Evolutionary conservation across 1,284 basidiomycete species (phyloP), one percentile per base, ranked within the genome.

Genomic region (Rhodotorula sp.): DNA sequence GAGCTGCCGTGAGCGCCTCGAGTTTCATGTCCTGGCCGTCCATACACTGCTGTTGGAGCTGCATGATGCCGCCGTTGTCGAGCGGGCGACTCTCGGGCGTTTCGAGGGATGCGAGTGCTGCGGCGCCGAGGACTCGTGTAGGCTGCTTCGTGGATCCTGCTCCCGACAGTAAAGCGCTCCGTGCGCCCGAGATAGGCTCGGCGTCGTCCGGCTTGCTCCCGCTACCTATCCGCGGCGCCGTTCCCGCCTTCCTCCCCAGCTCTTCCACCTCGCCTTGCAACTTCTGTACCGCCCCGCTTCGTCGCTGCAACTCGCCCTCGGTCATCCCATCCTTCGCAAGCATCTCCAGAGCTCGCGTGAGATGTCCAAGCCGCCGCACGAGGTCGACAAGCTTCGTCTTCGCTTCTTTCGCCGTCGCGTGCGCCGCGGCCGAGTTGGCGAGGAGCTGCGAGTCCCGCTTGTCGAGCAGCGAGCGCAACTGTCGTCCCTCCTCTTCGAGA

Each of bases 41-140:
- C 79, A 98, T 89, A 80, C 91, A 87, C 30, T 83, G 82, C 74
- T 89, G 84, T 79, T 98, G 94, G 64, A 94, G 82, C 73, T 88
- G 86, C 30, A 94, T 78, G 40, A 98, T 79, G 5, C 91, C 91
- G 24, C 85, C 83, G 76, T 94, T 87, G 78, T 95, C 93, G 77
- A 97, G 82, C 2, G 92, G 90, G 9, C 94, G 85, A 3, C 95
- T 98, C 75, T 86, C 82, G 59, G 88, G 86, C 20, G 94, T 95
- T 79, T 98, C 95, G 79, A 87, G 83, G 1, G 89, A 87, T 57
- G 84, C 80, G 0, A 69, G 67, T 6, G 78, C 62, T 37, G 77
- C 75, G 28, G 80, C 69, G 37, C 85, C 84, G 22, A 92, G 78
- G 48, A 92, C 68, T 53, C 78, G 57, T 77, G 80, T 74, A 62